Percentiles rank a stretch among this genome's conserved stretches.
phyloP scores from a whole-genome alignment of 2,329 filamentous ascomycete species.

The Orbilia javanica region DNA sequence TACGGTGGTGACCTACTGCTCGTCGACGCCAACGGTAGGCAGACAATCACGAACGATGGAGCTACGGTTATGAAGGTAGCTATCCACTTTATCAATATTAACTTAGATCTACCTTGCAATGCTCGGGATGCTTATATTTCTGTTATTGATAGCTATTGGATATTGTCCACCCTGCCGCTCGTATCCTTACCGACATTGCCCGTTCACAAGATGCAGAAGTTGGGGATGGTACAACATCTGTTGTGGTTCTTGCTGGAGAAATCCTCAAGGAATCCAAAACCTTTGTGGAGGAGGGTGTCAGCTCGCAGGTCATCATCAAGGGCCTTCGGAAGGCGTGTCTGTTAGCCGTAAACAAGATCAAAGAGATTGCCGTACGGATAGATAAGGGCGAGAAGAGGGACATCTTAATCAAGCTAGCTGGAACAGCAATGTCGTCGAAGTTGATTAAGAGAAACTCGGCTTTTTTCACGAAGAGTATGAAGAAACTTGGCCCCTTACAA shows the following conservation, averaged over 20 bases:
- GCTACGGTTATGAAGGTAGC: conserved; percentile 97
- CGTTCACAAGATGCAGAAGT: conserved; percentile 99
- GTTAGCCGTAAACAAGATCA: conserved; percentile 98
- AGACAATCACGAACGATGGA: conserved; percentile 99
- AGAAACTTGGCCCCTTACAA: not conserved
- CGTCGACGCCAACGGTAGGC: conserved; percentile 92
- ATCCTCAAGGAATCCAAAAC: conserved; percentile 97
- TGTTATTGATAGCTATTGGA: conserved; percentile 79
- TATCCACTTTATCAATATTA: conserved; percentile 28
- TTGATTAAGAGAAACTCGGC: conserved; percentile 95
- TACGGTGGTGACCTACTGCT: conserved; percentile 97
- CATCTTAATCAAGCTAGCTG: conserved; percentile 88
- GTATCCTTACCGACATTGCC: conserved; percentile 97
- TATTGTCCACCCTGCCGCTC: conserved; percentile 96
- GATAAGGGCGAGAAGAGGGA: conserved; percentile 85
- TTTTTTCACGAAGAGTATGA: conserved; percentile 96
- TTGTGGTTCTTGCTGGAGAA: conserved; percentile 96
- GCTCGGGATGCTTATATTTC: not conserved
- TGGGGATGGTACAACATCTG: conserved; percentile 96
- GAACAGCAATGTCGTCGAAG: conserved; percentile 99
- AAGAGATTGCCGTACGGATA: conserved; percentile 92
- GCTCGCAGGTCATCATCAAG: conserved; percentile 97
- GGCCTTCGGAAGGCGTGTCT: conserved; percentile 86
- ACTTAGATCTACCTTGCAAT: not conserved
- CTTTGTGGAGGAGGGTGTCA: conserved; percentile 95